Evolutionary conservation across 2,329 filamentous ascomycete genomes (phyloP).

Genomic region (Sporothrix pseudoabietina): DNA sequence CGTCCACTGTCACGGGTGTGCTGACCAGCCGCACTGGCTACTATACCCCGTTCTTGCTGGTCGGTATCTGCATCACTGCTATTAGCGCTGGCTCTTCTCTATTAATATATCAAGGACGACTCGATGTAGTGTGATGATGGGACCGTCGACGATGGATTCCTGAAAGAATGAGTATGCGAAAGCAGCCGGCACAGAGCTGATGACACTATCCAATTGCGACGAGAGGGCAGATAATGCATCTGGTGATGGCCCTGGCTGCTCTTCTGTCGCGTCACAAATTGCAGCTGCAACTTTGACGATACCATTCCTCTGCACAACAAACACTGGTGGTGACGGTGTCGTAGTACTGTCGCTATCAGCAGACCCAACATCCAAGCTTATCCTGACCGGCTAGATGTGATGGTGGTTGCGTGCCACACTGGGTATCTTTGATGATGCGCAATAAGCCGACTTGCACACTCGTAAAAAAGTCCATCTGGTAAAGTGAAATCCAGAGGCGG

Average conservation of each 20-base stretch:
- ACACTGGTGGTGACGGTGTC: background rate
- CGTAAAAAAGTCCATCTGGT: constrained; percentile 3
- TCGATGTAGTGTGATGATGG: constrained; percentile 7
- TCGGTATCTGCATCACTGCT: constrained; percentile 33
- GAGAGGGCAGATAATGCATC: background rate
- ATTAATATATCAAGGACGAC: constrained; percentile 9
- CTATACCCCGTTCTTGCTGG: constrained; percentile 35
- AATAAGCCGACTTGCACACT: background rate
- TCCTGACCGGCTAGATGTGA: background rate
- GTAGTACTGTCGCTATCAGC: background rate
- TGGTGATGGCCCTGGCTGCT: background rate
- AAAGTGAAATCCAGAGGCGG: background rate
- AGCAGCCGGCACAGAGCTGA: background rate
- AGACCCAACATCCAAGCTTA: background rate
- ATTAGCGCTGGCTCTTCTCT: constrained; percentile 41
- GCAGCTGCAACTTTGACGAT: background rate
- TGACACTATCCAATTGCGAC: background rate
- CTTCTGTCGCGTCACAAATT: background rate
- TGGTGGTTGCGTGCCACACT: background rate
- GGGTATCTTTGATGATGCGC: constrained; percentile 2
- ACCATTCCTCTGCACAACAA: background rate
- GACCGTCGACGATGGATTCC: background rate
- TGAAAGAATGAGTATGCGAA: background rate
- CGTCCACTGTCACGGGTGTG: background rate
- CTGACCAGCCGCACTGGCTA: constrained; percentile 43